These are phyloP conservation scores for Fusarium concolor DNA, from an alignment of 2,329 filamentous ascomycete genomes.

Conservation along the genomic window DNA sequence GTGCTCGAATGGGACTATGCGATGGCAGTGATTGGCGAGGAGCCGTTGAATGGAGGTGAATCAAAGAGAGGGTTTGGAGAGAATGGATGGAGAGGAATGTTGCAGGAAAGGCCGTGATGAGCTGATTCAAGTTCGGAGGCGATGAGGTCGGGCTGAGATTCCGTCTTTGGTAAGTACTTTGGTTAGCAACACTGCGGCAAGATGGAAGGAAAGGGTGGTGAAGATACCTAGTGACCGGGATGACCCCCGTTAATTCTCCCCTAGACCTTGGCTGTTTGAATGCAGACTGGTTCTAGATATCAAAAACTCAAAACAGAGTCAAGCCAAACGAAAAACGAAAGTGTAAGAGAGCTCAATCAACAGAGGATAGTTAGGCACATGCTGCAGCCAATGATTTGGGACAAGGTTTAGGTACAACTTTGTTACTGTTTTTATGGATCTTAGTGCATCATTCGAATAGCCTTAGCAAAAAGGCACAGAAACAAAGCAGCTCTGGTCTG, in stretches of 20 bases:
- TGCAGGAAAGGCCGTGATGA: slow-evolving; percentile 44
- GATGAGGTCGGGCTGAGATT: slow-evolving; percentile 38
- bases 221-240: slow-evolving; percentile 43
- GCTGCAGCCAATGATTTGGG: slow-evolving; percentile 28
- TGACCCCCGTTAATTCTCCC: slow-evolving; percentile 40
- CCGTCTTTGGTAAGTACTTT: slow-evolving; percentile 34
- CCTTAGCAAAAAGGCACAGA: slow-evolving; percentile 21
- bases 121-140: slow-evolving; percentile 42
- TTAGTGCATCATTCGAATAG: slow-evolving; percentile 10
- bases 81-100: slow-evolving; percentile 33
- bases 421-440: slow-evolving; percentile 4
- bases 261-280: slow-evolving; percentile 22
- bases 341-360: slow-evolving; percentile 33
- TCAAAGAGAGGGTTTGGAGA: slow-evolving; percentile 25
- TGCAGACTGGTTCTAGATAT: slow-evolving; percentile 26
- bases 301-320: slow-evolving; percentile 39
- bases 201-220: slow-evolving; percentile 28
- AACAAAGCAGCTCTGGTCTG: slow-evolving; percentile 13
- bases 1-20: not conserved
- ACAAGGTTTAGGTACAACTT: slow-evolving; percentile 3
- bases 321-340: slow-evolving; percentile 26
- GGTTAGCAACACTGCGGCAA: slow-evolving; percentile 15
- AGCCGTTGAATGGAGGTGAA: slow-evolving; percentile 15
- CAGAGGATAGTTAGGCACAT: slow-evolving; percentile 31
- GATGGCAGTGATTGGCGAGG: slow-evolving; percentile 4